Conservation (phyloP, 2,329 filamentous ascomycete species). For the Venturiaceae sp. region DNA sequence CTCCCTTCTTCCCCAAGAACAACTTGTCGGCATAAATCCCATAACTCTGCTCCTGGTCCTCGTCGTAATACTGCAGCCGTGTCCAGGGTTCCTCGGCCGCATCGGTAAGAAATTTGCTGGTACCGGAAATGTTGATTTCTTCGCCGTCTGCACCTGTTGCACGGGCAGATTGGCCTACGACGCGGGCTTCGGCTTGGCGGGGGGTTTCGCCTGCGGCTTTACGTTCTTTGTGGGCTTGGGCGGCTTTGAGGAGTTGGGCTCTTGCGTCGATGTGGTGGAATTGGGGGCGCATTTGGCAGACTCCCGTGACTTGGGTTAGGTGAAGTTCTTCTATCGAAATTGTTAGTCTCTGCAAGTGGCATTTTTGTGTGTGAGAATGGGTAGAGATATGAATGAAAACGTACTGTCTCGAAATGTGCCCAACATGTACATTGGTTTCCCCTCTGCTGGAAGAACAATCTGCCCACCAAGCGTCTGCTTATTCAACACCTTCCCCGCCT, state of each 20-base stretch:
- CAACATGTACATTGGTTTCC: conserved; percentile 73
- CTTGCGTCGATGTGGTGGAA: conserved; percentile 87
- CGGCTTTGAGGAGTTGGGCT: conserved; percentile 56
- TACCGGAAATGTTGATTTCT: conserved; percentile 56
- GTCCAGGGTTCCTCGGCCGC: conserved; percentile 81
- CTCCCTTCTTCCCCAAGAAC: conserved; percentile 38
- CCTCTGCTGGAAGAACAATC: conserved; percentile 57
- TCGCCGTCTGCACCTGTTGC: conserved; percentile 58
- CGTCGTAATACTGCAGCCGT: conserved; percentile 69
- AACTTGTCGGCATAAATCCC: conserved; percentile 65
- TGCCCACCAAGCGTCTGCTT: conserved; percentile 82
- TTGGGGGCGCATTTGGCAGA: conserved; percentile 84
- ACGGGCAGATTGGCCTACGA: conserved; percentile 83
- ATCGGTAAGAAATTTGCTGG: conserved; percentile 61
- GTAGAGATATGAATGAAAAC: neutral
- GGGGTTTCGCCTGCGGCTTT: conserved; percentile 34
- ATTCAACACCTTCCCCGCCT: conserved; percentile 61
- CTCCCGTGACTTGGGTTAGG: conserved; percentile 70
- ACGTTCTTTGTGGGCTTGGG: conserved; percentile 17
- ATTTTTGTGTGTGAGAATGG: no score
- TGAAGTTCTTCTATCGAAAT: conserved; percentile 63
- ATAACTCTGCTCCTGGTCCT: conserved; percentile 66
- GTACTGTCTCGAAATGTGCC: conserved; percentile 80
- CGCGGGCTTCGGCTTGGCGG: conserved; percentile 50
- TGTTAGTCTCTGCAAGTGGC: conserved; percentile 11